Percentiles rank a stretch among this genome's conserved stretches.
Evolutionary conservation across 2,329 filamentous ascomycete genomes (phyloP).

Genomic region (Xylariaceae sp.): DNA sequence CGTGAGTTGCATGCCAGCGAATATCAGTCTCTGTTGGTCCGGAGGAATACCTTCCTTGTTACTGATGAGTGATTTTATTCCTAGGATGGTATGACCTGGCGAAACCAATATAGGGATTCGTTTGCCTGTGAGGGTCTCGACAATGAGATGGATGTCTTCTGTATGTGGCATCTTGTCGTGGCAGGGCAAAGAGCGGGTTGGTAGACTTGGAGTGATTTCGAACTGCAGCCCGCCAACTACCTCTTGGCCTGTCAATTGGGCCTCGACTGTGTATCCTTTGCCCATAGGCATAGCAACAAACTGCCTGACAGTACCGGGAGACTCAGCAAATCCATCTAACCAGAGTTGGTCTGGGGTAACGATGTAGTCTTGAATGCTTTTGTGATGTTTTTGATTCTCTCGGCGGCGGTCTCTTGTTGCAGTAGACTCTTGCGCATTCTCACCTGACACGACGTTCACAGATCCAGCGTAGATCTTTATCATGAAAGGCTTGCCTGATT

Average conservation of each 20-base stretch:
- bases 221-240: conserved; percentile 39
- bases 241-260: conserved; percentile 42
- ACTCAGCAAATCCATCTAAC: conserved; percentile 38
- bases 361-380: conserved; percentile 30
- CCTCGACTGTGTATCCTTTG: conserved; percentile 41
- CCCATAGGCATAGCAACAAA: conserved; percentile 45
- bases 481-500: conserved; percentile 26
- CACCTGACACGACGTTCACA: conserved; percentile 38
- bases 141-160: background rate
- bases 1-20: background rate
- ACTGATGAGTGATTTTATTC: background rate
- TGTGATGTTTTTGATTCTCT: background rate
- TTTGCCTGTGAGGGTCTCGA: background rate
- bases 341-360: conserved; percentile 35
- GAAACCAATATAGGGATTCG: background rate
- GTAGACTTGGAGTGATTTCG: conserved; percentile 35
- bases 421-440: conserved; percentile 23
- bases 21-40: background rate
- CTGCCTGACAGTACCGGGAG: conserved; percentile 38
- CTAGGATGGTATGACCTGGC: background rate
- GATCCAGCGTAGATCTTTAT: conserved; percentile 39
- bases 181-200: background rate
- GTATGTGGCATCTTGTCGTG: background rate
- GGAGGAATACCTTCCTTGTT: background rate
- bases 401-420: conserved; percentile 15